Evolutionary conservation across 495 filamentous ascomycete genomes (phyloP).

Genomic region (Aspergillus panamensis): DNA sequence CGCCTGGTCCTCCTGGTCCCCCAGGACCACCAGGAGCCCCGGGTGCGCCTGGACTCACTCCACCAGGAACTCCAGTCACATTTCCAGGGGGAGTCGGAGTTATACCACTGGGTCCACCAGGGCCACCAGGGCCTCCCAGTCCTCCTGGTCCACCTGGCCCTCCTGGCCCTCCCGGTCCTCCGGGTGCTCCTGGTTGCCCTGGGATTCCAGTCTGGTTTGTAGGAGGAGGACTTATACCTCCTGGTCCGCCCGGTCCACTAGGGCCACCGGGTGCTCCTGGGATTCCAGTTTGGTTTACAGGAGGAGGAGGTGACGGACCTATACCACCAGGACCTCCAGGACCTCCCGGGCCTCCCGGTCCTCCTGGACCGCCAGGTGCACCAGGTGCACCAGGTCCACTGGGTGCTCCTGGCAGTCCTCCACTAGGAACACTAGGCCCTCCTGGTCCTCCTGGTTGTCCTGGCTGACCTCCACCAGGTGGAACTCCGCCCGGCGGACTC

Average conservation of each 20-base stretch:
- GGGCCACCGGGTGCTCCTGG: background rate
- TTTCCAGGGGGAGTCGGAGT: background rate
- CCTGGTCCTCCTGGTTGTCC: too few relatives aligned
- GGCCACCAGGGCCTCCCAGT: background rate
- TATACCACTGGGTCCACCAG: background rate
- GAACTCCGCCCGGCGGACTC: background rate
- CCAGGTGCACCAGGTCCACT: background rate
- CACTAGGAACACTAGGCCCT: background rate
- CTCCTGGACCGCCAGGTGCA: background rate
- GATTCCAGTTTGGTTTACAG: background rate
- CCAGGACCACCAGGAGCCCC: background rate
- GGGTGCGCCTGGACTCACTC: constrained; percentile 1
- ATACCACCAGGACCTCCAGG: background rate
- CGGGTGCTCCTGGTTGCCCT: background rate
- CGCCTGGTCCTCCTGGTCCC: background rate
- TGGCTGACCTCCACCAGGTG: background rate
- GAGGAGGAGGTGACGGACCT: background rate
- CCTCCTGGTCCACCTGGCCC: background rate
- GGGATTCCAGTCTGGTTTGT: too few relatives aligned
- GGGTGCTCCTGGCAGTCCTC: background rate
- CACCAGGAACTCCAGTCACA: background rate
- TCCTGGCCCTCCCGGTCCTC: constrained; percentile 1
- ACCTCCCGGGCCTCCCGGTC: background rate
- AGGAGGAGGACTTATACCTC: background rate
- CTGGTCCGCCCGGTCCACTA: background rate